These are phyloP conservation scores for Pseudoturritis turrita DNA, from an alignment of 345 rosid species.

Conservation along the genomic window DNA sequence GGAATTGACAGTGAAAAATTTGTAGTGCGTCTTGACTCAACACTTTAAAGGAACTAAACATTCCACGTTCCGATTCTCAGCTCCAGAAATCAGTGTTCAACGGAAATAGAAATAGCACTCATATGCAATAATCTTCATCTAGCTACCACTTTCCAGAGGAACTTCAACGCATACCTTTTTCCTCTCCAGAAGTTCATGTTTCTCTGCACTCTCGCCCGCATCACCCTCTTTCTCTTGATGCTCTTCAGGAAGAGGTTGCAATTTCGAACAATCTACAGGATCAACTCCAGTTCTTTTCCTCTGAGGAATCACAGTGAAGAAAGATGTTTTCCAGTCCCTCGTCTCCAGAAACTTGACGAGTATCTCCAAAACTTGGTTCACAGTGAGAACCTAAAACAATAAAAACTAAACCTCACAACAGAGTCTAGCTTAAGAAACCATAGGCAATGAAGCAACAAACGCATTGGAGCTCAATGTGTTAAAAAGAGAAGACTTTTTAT, in stretches of 20 bases:
- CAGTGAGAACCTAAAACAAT: slow-evolving; percentile 72
- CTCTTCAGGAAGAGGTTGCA: slow-evolving; percentile 37
- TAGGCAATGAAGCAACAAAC: background rate
- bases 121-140: slow-evolving; percentile 13
- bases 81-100: slow-evolving; percentile 8
- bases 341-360: slow-evolving; percentile 80
- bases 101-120: slow-evolving; percentile 12
- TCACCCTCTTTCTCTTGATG: slow-evolving; percentile 24
- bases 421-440: background rate
- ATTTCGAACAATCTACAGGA: slow-evolving; percentile 25
- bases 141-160: slow-evolving; percentile 32
- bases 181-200: slow-evolving; percentile 36
- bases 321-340: slow-evolving; percentile 77
- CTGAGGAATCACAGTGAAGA: slow-evolving; percentile 87
- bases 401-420: background rate
- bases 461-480: background rate
- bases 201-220: slow-evolving; percentile 30
- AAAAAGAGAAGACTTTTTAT: background rate
- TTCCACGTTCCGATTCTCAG: slow-evolving; percentile 2
- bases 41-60: slow-evolving; percentile 6
- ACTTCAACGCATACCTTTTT: slow-evolving; percentile 53
- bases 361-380: slow-evolving; percentile 93
- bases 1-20: background rate
- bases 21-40: background rate
- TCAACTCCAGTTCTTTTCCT: slow-evolving; percentile 63